Base-by-base conservation (phyloP, 2,329 filamentous ascomycete species). In the Stagonosporopsis vannaccii region DNA sequence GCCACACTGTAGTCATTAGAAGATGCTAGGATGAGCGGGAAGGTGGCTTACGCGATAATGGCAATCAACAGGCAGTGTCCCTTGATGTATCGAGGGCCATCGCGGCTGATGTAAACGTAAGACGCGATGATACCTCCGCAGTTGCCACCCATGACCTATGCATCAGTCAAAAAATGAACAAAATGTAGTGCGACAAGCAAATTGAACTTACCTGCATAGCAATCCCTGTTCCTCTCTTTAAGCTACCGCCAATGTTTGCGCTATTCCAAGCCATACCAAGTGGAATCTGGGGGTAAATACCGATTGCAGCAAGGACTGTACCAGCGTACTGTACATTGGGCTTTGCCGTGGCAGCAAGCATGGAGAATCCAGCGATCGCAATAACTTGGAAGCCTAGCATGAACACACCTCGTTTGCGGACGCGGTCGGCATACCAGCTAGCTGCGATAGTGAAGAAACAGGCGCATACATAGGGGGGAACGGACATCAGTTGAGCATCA, bases 111-210 rank as follows among this genome's bases (percentile, higher is more conserved):
- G 59, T 82, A 85, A 13, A 84, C 76, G 59, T 81, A 84, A 4
- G 78, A 76, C 1, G 82, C 77, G 46, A 85, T 82, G n/a, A 97
- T 85, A 26, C 92, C 92, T 70, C 95, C 95, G 45, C 97, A 81
- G 22, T 79, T 78, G 4, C 80, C 81, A 19, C 81, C 79, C 56
- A 81, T 82, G 35, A 84, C 79, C 52, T 56, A 26, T 13, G 7
- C 8, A 23, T 6, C 8, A 13, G 35, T 56, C 22, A 50, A n/a
- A 13, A 11, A n/a, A 39, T 19, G n/a, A 4, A 17, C 4, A 3
- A 36, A 7, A 11, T 17, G 11, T 7, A 20, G 4, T 2, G 3
- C 17, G n/a, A 22, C 11, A 28, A 15, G 6, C 9, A 19, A 12
- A 2, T 13, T n/a, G 11, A 13, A 39, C 41, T 36, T 32, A 56